phyloP scores from a whole-genome alignment of 73 alveolate species.

The Tetrahymena malaccensis region DNA sequence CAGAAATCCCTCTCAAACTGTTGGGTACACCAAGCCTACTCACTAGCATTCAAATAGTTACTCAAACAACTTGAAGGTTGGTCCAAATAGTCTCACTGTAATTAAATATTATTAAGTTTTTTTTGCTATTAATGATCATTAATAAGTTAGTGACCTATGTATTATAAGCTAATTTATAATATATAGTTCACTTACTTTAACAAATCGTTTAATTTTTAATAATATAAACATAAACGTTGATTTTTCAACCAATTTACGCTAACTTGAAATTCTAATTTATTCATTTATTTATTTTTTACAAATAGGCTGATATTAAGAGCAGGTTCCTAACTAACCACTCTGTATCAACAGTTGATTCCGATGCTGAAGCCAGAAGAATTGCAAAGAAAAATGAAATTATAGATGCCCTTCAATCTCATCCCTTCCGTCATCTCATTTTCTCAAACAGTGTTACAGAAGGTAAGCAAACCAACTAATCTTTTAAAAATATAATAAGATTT shows the following conservation, averaged over 20 bases:
- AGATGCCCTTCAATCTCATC: conserved; percentile 7
- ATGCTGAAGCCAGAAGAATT: not conserved
- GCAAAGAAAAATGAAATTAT: not conserved
- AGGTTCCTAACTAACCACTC: not conserved
- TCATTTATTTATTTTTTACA: not conserved
- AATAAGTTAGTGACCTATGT: not conserved
- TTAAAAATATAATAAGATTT: too few relatives aligned
- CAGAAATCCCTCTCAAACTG: not conserved
- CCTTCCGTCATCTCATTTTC: conserved; percentile 33
- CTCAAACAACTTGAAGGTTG: not conserved
- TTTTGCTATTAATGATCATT: not conserved
- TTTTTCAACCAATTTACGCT: not conserved
- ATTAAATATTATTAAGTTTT: not conserved
- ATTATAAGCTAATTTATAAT: not conserved
- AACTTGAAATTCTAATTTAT: not conserved
- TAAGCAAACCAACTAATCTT: not conserved
- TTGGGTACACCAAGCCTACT: not conserved
- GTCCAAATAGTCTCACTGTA: not conserved
- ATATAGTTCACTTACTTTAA: not conserved
- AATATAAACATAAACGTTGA: not conserved
- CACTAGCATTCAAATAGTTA: not conserved
- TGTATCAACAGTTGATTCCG: not conserved
- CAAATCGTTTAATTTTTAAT: not conserved
- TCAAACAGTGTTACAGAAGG: conserved; percentile 2
- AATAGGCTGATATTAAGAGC: not conserved